Conservation (phyloP, 306 rosid genomes). For the Lupinus albus region DNA sequence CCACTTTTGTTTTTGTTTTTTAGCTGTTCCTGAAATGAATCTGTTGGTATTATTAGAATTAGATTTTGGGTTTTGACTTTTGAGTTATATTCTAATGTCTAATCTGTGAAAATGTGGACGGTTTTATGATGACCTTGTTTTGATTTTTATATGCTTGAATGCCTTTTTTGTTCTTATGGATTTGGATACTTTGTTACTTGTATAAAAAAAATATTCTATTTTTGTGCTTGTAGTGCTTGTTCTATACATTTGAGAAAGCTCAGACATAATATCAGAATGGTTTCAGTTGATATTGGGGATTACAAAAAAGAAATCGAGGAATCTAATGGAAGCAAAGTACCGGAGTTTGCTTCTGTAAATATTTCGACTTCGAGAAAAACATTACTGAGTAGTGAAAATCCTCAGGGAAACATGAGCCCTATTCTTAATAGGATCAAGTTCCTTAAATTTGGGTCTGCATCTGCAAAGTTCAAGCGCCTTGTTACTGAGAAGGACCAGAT, state of each 20-base stretch:
- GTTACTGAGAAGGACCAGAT: constrained; percentile 60
- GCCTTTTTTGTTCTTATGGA: constrained; percentile 8
- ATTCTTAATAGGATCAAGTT: constrained; percentile 50
- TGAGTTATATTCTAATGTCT: background rate
- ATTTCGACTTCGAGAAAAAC: constrained; percentile 58
- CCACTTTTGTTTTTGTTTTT: no score
- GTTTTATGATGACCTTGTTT: background rate
- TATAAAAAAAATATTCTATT: constrained; percentile 12
- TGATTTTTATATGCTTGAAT: background rate
- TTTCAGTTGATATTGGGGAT: constrained; percentile 50
- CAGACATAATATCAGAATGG: constrained; percentile 48
- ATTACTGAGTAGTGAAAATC: constrained; percentile 47
- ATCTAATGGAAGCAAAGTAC: constrained; percentile 46
- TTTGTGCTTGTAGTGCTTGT: constrained; percentile 36
- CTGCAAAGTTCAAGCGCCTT: constrained; percentile 67
- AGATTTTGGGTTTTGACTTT: constrained; percentile 30
- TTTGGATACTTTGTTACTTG: constrained; percentile 33
- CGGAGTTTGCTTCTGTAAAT: constrained; percentile 49
- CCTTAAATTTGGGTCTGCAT: constrained; percentile 77
- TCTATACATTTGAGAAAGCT: constrained; percentile 21
- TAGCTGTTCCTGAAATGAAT: constrained; percentile 15
- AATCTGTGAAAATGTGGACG: background rate
- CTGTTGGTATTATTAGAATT: constrained; percentile 12
- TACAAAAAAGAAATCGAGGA: constrained; percentile 62
- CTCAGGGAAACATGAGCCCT: constrained; percentile 41